Conservation (phyloP, 495 filamentous ascomycete species). For the Aspergillus affinis region DNA sequence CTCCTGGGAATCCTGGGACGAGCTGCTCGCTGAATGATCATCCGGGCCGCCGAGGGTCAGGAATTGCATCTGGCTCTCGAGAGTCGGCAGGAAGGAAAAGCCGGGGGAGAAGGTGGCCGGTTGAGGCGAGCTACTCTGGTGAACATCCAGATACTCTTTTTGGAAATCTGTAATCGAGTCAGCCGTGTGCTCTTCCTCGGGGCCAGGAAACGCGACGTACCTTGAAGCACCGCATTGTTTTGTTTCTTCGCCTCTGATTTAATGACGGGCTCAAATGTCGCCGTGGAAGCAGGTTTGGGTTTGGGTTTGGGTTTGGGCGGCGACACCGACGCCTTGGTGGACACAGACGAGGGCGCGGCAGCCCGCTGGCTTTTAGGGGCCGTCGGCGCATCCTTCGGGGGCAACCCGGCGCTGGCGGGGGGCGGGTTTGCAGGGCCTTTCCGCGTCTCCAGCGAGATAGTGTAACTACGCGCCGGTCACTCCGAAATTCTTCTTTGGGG, state of each 20-base stretch:
- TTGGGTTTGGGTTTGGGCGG: too few relatives aligned
- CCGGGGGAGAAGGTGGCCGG: neutral
- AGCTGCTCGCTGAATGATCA: neutral
- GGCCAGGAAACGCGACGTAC: neutral
- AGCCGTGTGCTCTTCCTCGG: neutral
- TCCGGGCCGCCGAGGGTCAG: neutral
- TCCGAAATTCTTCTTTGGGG: too few relatives aligned
- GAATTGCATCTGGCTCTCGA: slow-evolving; percentile 1
- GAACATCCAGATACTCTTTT: slow-evolving; percentile 1
- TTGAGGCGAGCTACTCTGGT: neutral
- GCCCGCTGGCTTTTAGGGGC: neutral
- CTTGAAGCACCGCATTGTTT: neutral
- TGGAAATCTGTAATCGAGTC: neutral
- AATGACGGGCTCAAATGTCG: neutral
- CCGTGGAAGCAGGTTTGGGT: neutral
- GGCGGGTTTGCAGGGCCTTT: neutral
- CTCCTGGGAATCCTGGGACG: slow-evolving; percentile 23
- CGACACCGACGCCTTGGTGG: too few relatives aligned
- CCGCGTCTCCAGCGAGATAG: neutral
- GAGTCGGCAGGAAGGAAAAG: neutral
- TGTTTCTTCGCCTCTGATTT: neutral
- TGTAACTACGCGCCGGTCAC: neutral
- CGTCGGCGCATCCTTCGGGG: neutral
- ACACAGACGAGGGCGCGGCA: neutral
- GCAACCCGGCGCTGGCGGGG: neutral